Conservation (phyloP, 2,329 filamentous ascomycete species). For the Alternaria solani region DNA sequence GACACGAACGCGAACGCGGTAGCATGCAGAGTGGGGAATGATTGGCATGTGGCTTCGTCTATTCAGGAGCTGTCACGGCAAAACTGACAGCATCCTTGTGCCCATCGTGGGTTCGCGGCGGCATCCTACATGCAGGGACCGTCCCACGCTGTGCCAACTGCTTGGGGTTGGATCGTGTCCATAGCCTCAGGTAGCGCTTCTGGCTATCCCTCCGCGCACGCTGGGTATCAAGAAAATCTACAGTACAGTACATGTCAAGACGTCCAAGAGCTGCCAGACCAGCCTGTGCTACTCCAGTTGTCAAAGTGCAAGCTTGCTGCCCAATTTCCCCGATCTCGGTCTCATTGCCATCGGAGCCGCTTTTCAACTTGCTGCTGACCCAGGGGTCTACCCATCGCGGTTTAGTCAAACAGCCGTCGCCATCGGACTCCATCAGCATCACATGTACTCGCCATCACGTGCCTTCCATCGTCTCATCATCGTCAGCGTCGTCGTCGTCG, state of each 20-base stretch:
- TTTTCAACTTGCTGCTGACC: neutral
- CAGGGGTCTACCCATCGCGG: neutral
- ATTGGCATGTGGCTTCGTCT: constrained; percentile 13
- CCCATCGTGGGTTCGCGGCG: constrained; percentile 6
- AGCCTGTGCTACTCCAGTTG: neutral
- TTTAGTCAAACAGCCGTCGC: neutral
- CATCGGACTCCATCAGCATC: neutral
- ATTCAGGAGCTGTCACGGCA: constrained; percentile 12
- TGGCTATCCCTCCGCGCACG: neutral
- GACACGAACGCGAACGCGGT: constrained; percentile 6
- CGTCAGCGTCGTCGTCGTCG: constrained; percentile 28
- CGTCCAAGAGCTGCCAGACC: neutral
- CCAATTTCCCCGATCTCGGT: neutral
- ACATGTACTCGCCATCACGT: constrained; percentile 37
- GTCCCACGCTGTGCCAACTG: constrained; percentile 7
- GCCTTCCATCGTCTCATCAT: constrained; percentile 49
- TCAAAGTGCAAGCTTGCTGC: neutral
- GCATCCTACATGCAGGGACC: constrained; percentile 20
- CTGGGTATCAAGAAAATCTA: constrained; percentile 9
- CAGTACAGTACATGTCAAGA: neutral
- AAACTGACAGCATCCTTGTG: constrained; percentile 10
- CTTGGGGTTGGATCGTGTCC: neutral
- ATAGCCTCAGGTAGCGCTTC: neutral
- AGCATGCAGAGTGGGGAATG: constrained; percentile 2
- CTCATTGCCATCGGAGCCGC: constrained; percentile 4